Evolutionary conservation across 257 asterid genomes (phyloP).

Genomic region (Mitragyna speciosa): DNA sequence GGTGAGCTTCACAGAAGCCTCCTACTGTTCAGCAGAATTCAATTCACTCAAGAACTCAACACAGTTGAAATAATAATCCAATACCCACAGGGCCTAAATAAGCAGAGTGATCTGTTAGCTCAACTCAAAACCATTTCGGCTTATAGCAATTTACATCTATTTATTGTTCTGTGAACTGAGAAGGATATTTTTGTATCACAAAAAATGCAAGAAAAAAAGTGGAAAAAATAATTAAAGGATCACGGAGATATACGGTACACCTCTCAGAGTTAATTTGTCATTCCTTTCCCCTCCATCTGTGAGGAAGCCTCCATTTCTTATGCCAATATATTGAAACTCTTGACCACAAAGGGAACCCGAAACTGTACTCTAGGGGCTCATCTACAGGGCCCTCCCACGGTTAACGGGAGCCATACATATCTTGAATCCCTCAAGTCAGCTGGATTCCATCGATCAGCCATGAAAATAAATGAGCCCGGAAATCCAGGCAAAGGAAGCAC

Average conservation of each 20-base stretch:
- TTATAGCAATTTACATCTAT: constrained; percentile 21
- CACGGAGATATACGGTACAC: neutral
- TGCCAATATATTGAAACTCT: constrained; percentile 94
- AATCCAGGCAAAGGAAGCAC: constrained; percentile 78
- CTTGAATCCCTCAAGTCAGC: constrained; percentile 90
- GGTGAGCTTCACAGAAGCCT: neutral
- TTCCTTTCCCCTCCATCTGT: constrained; percentile 36
- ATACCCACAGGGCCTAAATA: constrained; percentile 5
- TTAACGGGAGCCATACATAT: constrained; percentile 87
- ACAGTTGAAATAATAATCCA: neutral
- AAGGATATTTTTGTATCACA: neutral
- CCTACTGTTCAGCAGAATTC: neutral
- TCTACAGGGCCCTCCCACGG: constrained; percentile 76
- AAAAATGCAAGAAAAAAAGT: constrained; percentile 12
- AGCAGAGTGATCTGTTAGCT: constrained; percentile 4
- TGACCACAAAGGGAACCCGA: constrained; percentile 92
- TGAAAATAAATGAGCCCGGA: constrained; percentile 62
- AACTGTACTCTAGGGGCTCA: constrained; percentile 72
- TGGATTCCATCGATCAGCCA: constrained; percentile 98
- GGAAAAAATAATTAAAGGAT: constrained; percentile 2
- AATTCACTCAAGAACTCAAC: neutral
- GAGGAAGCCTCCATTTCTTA: constrained; percentile 89
- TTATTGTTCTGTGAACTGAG: constrained; percentile 11
- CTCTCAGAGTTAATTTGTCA: constrained; percentile 17
- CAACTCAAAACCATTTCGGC: neutral